Base-by-base conservation (phyloP, 345 rosid species). In the Reutealis trisperma region DNA sequence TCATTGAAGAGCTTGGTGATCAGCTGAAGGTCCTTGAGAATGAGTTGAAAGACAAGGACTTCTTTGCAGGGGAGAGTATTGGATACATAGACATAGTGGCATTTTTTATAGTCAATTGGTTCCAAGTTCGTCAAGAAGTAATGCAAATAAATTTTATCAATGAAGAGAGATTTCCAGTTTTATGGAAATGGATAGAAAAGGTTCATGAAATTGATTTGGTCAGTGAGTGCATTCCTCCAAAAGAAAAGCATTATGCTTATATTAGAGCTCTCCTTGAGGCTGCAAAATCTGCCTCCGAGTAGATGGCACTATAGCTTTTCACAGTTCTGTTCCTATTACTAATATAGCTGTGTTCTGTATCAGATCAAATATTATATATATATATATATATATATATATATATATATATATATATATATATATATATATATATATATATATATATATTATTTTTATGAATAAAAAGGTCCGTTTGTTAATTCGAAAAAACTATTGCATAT, bases 31-130 rank as follows among this genome's bases (percentile, higher is more conserved):
- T 57, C 25, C 58, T 67, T 11, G 79, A 76, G 32, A 47, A 59
- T 11, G 79, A 76, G 27, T 19, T 66, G 12, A 57, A 21, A 21
- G 71, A 51, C 11, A 37, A 57, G 37, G 57, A 75, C 16, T 67
- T 30, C 5, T 75, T 75, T 25, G 78, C 64, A 65, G 71, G 78
- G 0, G 71, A 75, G 18, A 66, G 63, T 0, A 63, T 75, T 32
- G 78, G 78, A 8, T 75, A 13, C 14, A 9, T 54, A 58, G 72
- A 75, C 37, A 58, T 76, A 42, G 73, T 69, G 6, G 59, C 21
- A 18, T 76, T 67, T 47, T 42, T 19, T 30, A n/a, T 65, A 41
- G 22, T 25, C 16, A 0, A 65, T 12, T 32, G 37, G 49, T 7
- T 41, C 30, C 49, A 19, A 52, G 14, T 52, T 51, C 1, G 9